phyloP scores from a whole-genome alignment of 192 early-diverging fungal genomes.

The Spizellomyces punctatus region DNA sequence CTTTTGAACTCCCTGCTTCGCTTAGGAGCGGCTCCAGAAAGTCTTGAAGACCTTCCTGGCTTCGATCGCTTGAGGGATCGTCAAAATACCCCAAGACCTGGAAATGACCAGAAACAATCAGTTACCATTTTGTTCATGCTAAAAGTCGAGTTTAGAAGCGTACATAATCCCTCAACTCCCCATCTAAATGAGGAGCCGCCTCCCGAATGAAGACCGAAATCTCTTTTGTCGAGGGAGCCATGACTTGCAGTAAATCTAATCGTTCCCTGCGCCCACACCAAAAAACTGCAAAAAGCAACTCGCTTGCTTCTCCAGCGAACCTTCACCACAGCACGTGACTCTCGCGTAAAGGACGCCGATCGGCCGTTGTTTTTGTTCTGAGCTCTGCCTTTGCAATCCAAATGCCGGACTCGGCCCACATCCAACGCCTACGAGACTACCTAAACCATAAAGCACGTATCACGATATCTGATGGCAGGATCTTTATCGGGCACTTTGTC shows the following conservation, averaged over 20 bases:
- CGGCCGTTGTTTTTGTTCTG: too few relatives aligned
- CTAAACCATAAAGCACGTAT: slow-evolving; percentile 59
- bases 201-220: slow-evolving; percentile 24
- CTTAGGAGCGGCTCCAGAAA: slow-evolving; percentile 53
- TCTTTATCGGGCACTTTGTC: slow-evolving; percentile 70
- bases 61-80: slow-evolving; percentile 45
- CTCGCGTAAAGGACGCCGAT: too few relatives aligned
- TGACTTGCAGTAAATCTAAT: not conserved
- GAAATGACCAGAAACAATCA: not conserved
- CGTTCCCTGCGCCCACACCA: too few relatives aligned
- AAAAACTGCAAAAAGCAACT: too few relatives aligned
- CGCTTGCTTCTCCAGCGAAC: too few relatives aligned
- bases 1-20: slow-evolving; percentile 38
- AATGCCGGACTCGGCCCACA: not conserved
- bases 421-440: slow-evolving; percentile 42
- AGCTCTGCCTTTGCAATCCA: not conserved
- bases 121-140: not conserved
- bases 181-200: slow-evolving; percentile 24
- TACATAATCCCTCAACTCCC: slow-evolving; percentile 35
- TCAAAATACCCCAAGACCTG: slow-evolving; percentile 53
- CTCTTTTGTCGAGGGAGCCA: slow-evolving; percentile 3
- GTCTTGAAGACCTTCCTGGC: slow-evolving; percentile 43
- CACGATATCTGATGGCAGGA: slow-evolving; percentile 65
- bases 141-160: not conserved
- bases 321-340: too few relatives aligned